phyloP scores from a whole-genome alignment of 2,329 filamentous ascomycete genomes.

The Pseudofabraea citricarpa region DNA sequence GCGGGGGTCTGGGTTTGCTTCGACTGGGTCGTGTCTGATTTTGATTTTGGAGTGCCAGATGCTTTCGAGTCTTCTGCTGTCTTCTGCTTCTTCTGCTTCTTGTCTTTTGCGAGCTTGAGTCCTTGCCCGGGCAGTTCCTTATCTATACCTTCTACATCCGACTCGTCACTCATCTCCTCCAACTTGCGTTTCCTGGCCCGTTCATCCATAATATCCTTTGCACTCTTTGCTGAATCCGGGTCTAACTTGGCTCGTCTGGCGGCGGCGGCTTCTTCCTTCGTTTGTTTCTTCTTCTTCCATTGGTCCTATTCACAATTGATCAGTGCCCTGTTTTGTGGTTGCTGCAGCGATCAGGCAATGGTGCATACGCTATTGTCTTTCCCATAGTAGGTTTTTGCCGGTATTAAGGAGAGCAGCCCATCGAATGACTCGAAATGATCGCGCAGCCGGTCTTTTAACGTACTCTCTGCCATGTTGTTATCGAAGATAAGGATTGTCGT shows the following conservation, averaged over 20 bases:
- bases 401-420: conserved; percentile 65
- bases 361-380: conserved; percentile 62
- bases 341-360: no score
- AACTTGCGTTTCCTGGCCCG: conserved; percentile 77
- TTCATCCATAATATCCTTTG: conserved; percentile 91
- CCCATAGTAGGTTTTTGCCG: conserved; percentile 67
- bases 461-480: conserved; percentile 26
- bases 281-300: conserved; percentile 94
- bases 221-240: conserved; percentile 83
- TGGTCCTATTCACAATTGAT: conserved; percentile 59
- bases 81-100: conserved; percentile 50
- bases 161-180: conserved; percentile 52
- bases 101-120: conserved; percentile 41
- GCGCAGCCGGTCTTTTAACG: conserved; percentile 44
- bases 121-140: conserved; percentile 61
- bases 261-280: conserved; percentile 78
- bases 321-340: no score
- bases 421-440: conserved; percentile 34
- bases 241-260: conserved; percentile 87
- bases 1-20: conserved; percentile 37
- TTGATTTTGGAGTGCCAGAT: conserved; percentile 12
- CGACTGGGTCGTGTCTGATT: conserved; percentile 2
- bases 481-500: neutral
- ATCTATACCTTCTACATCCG: conserved; percentile 48
- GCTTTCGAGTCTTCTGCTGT: conserved; percentile 25